Evolutionary conservation across 208 protist species (phyloP), one percentile per base, ranked within the genome.

Genomic region (Leishmania tropica): DNA sequence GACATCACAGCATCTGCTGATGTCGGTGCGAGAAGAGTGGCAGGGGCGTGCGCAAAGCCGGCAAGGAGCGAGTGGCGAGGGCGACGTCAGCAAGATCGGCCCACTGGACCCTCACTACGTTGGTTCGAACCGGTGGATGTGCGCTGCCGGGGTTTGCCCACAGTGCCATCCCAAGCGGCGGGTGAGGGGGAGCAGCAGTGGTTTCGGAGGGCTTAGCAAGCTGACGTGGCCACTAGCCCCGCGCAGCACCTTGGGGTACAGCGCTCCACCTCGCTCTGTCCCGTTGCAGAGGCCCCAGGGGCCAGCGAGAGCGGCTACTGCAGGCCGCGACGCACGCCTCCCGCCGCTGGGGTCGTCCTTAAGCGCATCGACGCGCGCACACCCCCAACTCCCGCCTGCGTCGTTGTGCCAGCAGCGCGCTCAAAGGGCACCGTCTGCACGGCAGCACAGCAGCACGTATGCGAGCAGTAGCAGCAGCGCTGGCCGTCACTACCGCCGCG

Each of bases 81-180:
- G 8, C 75, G 19, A 67, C 56, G 47, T 40, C 31, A 47, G 17
- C 67, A 19, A 54, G 15, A 45, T 6, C 24, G 58, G 24, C 42
- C 15, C 62, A 17, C 42, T n/a, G 62, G 15, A n/a, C 31, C 82
- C 82, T 28, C 82, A 85, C 73, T 81, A 85, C 78, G 60, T 78
- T 54, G 53, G 78, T 37, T 35, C 54, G 0, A 81, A 65, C 74
- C 60, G 82, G 53, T 85, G 82, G 82, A 82, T 85, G 82, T 85
- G 82, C 56, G 82, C 78, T 35, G 28, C 80, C 48, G 82, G 82
- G 7, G 53, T 85, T 10, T 85, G 82, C 45, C 78, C 82, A 65
- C 37, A 64, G 71, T 85, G 82, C 37, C 82, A 85, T 47, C 82
- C 82, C 45, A 65, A 35, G 37, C 71, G 77, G 42, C 35, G 40